These are phyloP conservation scores for Angomonas deanei DNA, from an alignment of 208 protist genomes.

Conservation along the genomic window DNA sequence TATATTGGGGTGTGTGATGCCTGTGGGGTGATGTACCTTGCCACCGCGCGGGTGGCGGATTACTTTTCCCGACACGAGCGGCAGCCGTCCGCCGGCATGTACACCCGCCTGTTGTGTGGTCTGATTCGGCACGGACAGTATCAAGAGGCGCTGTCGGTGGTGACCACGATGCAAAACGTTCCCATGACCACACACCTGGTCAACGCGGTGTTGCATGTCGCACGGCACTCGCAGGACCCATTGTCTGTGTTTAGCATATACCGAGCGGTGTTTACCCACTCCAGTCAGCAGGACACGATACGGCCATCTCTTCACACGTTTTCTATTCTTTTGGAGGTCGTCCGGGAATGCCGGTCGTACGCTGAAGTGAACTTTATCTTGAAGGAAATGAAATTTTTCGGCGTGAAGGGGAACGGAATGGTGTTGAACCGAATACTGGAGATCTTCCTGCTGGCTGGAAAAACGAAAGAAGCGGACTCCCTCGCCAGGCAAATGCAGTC, in stretches of 20 bases:
- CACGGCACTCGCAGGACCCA: conserved; percentile 53
- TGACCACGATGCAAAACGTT: conserved; percentile 58
- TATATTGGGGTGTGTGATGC: conserved; percentile 70
- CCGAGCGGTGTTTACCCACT: conserved; percentile 23
- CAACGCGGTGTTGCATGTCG: conserved; percentile 60
- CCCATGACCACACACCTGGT: conserved; percentile 50
- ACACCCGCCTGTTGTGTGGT: conserved; percentile 55
- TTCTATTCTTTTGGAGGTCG: conserved; percentile 60
- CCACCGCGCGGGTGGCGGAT: conserved; percentile 65
- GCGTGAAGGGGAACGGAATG: conserved; percentile 36
- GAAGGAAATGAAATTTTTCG: conserved; percentile 50
- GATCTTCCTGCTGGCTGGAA: conserved; percentile 7
- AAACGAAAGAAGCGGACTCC: conserved; percentile 11
- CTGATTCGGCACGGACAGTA: conserved; percentile 54
- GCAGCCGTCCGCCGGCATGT: conserved; percentile 48
- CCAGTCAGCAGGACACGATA: conserved; percentile 7
- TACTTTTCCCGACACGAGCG: conserved; percentile 63
- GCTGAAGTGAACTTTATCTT: conserved; percentile 53
- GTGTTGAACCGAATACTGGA: conserved; percentile 58
- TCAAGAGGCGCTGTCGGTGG: conserved; percentile 47
- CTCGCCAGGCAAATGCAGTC: conserved; percentile 23
- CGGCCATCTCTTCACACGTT: conserved; percentile 44
- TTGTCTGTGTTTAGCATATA: conserved; percentile 64
- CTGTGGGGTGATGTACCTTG: conserved; percentile 61
- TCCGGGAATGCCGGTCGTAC: conserved; percentile 20